Evolutionary conservation across 441 rosid genomes (phyloP), one percentile per base, ranked within the genome.

Genomic region (Sinapis alba): DNA sequence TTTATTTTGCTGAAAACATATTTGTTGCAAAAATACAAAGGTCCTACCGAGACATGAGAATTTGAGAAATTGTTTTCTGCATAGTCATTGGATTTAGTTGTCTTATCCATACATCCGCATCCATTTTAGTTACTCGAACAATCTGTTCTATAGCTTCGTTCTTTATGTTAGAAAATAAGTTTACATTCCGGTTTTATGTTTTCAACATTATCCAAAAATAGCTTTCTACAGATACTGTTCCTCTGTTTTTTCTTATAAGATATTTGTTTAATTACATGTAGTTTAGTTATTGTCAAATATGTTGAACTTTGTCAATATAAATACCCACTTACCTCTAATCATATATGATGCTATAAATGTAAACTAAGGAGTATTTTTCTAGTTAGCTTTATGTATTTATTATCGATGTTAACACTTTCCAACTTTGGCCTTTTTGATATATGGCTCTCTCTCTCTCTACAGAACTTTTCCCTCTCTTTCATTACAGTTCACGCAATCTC

Each of bases 341-440:
- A 58, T 58, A n/a, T 6, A 27, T 27, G 36, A 58, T 58, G 20
- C 36, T 58, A 58, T 58, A 7, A 26, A 58, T 27, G 62, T 27
- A 50, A 16, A 18, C 26, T 53, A 58, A 1, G 24, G 7, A n/a
- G n/a, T 3, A 13, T 58, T 62, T 50, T 36, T 64, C 1, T n/a
- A 27, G 54, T 18, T 70, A 56, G 60, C 80, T 76, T 76, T 76
- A 76, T 5, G 67, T 57, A 77, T 65, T 77, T 34, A 77, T 70
- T 61, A 53, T 11, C 0, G 58, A 78, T 72, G 80, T 30, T 20
- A 60, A 60, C 73, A 59, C 68, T 71, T 78, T 78, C 80, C 77
- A 71, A 72, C 73, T 65, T 66, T 78, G 21, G 73, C 77, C 80
- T 72, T 78, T 71, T 77, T 71, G 68, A 71, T 71, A 64, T 77